Evolutionary conservation across 228 moss, liverwort and hornwort species (phyloP), one percentile per base, ranked within the genome.

Genomic region (Sphagnum magellanicum): DNA sequence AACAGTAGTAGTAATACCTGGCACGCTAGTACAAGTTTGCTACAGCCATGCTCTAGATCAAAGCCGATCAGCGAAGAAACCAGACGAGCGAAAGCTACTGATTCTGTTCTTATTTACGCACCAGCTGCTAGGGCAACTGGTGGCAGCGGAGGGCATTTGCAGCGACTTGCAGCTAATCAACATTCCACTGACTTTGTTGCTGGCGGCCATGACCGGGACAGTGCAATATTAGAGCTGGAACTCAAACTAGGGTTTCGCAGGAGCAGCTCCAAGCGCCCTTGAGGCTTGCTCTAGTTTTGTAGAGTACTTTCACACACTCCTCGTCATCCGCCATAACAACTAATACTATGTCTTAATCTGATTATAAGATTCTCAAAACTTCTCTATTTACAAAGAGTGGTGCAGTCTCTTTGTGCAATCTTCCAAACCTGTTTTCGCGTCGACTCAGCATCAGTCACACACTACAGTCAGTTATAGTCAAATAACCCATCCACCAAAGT

Each of bases 131-230:
- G 71, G 4, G 74, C 80, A n/a, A 68, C 83, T 4, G 87, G 83
- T 74, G 83, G 87, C 77, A 69, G 79, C 78, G 71, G 83, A 10
- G 83, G 87, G 55, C 73, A 85, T 49, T 72, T 79, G 71, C 75
- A 79, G 79, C 58, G 59, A 82, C 3, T 49, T 88, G 76, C 75
- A 84, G 71, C 60, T 79, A 10, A 13, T 49, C 49, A 66, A 68
- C 76, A 10, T 50, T 14, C 61, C 67, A 59, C 60, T 60, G 2
- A 68, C 65, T 52, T 5, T 63, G 0, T 8, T 62, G 5, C n/a
- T 59, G 32, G 32, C 0, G 32, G 32, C 53, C n/a, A 55, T 62
- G 63, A 73, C 5, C 63, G 85, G 47, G 55, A 15, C 0, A 75
- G 11, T 61, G 8, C 10, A 60, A 72, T 75, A 13, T 65, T 82